These are phyloP conservation scores for Cryptococcus sp. DNA, from an alignment of 1,284 basidiomycete species.

Conservation along the genomic window DNA sequence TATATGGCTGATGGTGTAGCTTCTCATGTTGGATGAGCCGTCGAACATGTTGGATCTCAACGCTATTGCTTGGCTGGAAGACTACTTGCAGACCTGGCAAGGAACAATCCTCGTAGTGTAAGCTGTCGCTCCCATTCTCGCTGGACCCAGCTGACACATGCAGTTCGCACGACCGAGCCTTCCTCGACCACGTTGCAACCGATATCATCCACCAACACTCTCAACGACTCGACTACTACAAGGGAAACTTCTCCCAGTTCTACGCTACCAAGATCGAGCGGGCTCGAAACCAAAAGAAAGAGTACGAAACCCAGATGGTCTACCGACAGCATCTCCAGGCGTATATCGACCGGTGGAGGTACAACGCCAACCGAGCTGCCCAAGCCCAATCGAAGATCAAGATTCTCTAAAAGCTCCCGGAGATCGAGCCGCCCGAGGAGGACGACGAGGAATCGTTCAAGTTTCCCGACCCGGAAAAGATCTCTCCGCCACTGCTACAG, in stretches of 20 bases:
- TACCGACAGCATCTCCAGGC: constrained; percentile 90
- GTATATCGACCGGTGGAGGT: constrained; percentile 95
- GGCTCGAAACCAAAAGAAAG: constrained; percentile 81
- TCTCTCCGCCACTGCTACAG: constrained; percentile 93
- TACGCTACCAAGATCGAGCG: constrained; percentile 98
- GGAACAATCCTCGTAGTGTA: constrained; percentile 92
- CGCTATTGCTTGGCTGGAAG: constrained; percentile 60
- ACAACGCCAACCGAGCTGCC: constrained; percentile 84
- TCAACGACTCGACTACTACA: constrained; percentile 82
- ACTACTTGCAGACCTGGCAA: constrained; percentile 94
- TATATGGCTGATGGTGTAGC: constrained; percentile 38
- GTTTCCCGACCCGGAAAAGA: constrained; percentile 91
- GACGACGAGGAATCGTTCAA: constrained; percentile 88
- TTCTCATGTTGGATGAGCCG: constrained; percentile 88
- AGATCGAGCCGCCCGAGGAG: constrained; percentile 83
- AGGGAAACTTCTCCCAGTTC: constrained; percentile 94
- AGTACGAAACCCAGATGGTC: constrained; percentile 91
- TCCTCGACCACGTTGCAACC: constrained; percentile 93
- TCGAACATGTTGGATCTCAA: constrained; percentile 81
- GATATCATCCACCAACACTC: constrained; percentile 98
- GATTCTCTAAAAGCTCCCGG: constrained; percentile 94
- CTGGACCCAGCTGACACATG: constrained; percentile 8
- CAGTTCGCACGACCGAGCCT: constrained; percentile 95
- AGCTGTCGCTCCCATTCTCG: constrained; percentile 26
- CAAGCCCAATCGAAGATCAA: constrained; percentile 98